These are phyloP conservation scores for Boletus tylopilopsis DNA, from an alignment of 768 basidiomycete species.

Conservation along the genomic window DNA sequence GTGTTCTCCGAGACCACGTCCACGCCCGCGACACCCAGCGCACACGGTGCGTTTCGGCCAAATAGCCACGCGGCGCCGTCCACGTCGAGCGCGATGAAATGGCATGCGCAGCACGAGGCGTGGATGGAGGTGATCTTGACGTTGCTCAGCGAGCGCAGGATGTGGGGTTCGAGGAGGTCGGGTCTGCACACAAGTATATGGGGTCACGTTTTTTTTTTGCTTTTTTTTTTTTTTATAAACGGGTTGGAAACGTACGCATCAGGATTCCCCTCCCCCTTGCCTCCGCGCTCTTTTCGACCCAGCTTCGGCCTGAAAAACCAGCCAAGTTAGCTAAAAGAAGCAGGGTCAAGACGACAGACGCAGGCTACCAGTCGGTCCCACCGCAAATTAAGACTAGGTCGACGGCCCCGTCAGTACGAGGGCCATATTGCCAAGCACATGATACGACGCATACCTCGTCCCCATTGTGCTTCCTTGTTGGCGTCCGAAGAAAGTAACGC, in stretches of 20 bases:
- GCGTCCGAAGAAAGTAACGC: slow-evolving; percentile 21
- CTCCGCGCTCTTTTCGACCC: slow-evolving; percentile 69
- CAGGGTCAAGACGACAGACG: neutral
- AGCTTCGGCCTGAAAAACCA: slow-evolving; percentile 58
- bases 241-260: slow-evolving; percentile 30
- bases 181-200: slow-evolving; percentile 59
- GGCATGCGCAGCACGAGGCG: slow-evolving; percentile 72
- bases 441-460: slow-evolving; percentile 33
- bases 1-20: slow-evolving; percentile 70
- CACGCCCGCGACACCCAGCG: slow-evolving; percentile 56
- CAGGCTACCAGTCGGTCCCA: slow-evolving; percentile 75
- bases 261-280: slow-evolving; percentile 39
- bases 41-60: slow-evolving; percentile 73
- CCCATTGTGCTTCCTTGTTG: slow-evolving; percentile 40
- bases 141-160: slow-evolving; percentile 84
- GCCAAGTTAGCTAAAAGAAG: slow-evolving; percentile 8
- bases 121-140: slow-evolving; percentile 70
- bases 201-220: too few species aligned
- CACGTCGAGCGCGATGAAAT: slow-evolving; percentile 69
- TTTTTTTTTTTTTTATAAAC: too few species aligned
- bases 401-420: slow-evolving; percentile 14
- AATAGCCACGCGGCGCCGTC: slow-evolving; percentile 87
- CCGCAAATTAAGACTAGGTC: slow-evolving; percentile 74
- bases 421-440: slow-evolving; percentile 8
- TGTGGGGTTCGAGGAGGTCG: slow-evolving; percentile 85